Evolutionary conservation across 306 rosid genomes (phyloP).

Genomic region (Erythrophleum fordii): DNA sequence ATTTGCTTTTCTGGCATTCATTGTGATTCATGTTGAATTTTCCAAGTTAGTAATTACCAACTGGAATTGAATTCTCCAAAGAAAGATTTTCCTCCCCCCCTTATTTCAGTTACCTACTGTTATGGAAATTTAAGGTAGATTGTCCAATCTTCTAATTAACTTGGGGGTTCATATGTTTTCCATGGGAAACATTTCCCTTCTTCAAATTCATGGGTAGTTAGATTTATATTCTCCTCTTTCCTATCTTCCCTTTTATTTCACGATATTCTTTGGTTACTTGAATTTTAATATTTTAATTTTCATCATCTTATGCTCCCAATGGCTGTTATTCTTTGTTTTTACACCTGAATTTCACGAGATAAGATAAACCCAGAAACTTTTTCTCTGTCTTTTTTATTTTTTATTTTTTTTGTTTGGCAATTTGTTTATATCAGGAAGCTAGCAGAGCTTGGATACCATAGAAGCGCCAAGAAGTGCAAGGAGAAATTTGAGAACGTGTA

Average conservation of each 20-base stretch:
- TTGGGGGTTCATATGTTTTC: constrained; percentile 46
- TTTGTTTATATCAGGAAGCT: constrained; percentile 67
- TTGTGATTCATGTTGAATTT: constrained; percentile 43
- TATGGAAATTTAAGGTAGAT: constrained; percentile 13
- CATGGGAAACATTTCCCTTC: constrained; percentile 40
- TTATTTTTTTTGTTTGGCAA: neutral
- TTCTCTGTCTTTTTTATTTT: neutral
- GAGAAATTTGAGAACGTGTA: constrained; percentile 97
- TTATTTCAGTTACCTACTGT: constrained; percentile 39
- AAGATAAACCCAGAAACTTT: constrained; percentile 27
- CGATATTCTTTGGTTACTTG: constrained; percentile 33
- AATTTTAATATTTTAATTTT: neutral
- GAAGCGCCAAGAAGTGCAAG: constrained; percentile 93
- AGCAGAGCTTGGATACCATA: constrained; percentile 80
- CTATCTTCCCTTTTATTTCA: constrained; percentile 23
- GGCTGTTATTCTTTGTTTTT: constrained; percentile 29
- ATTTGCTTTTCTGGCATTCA: constrained; percentile 45
- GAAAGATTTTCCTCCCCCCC: constrained; percentile 40
- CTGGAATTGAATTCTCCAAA: constrained; percentile 44
- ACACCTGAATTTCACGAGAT: constrained; percentile 37
- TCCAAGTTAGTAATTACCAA: constrained; percentile 41
- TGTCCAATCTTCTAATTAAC: constrained; percentile 35
- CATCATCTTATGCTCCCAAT: constrained; percentile 33
- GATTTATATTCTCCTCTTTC: neutral
- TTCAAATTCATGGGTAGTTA: constrained; percentile 13